A percentile compares a stretch with the other conserved stretches of the same genome.
Evolutionary conservation across 2,329 filamentous ascomycete genomes (phyloP).

Genomic region (Botrytis cinerea): DNA sequence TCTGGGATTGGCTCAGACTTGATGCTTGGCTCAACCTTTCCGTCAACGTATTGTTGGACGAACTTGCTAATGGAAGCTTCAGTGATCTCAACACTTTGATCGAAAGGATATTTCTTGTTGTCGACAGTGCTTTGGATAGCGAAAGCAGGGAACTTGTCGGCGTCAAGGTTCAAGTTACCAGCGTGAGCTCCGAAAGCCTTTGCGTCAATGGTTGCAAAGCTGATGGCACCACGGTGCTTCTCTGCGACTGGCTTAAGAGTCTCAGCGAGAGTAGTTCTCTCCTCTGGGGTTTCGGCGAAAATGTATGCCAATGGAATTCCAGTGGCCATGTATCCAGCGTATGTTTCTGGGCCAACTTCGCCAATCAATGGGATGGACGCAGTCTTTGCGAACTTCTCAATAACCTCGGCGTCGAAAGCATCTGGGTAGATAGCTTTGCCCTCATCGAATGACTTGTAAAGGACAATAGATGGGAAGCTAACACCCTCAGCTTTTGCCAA

Average conservation of each 20-base stretch:
- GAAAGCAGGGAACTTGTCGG: constrained; percentile 94
- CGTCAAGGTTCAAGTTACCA: constrained; percentile 94
- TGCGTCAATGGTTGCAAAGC: constrained; percentile 97
- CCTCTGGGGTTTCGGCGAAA: constrained; percentile 89
- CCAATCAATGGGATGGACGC: constrained; percentile 88
- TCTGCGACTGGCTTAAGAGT: constrained; percentile 83
- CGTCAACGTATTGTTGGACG: constrained; percentile 79
- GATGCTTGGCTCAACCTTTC: constrained; percentile 93
- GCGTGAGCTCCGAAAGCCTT: constrained; percentile 93
- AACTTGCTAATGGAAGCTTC: constrained; percentile 71
- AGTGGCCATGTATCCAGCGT: constrained; percentile 89
- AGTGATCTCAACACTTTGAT: constrained; percentile 78
- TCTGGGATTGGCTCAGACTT: constrained; percentile 98
- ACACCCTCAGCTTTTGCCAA: constrained; percentile 90
- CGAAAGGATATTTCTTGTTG: constrained; percentile 96
- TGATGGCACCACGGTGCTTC: constrained; percentile 90
- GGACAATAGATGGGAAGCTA: constrained; percentile 79
- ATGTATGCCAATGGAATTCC: constrained; percentile 95
- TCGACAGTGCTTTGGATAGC: constrained; percentile 94
- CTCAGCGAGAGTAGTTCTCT: constrained; percentile 77
- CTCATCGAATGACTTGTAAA: constrained; percentile 98
- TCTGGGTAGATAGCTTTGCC: constrained; percentile 84
- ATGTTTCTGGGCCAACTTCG: constrained; percentile 96
- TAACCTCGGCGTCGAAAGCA: constrained; percentile 77
- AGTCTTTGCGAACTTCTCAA: constrained; percentile 81